Evolutionary conservation across 106 monocot species (phyloP).

Genomic region (Agapanthus africanus): DNA sequence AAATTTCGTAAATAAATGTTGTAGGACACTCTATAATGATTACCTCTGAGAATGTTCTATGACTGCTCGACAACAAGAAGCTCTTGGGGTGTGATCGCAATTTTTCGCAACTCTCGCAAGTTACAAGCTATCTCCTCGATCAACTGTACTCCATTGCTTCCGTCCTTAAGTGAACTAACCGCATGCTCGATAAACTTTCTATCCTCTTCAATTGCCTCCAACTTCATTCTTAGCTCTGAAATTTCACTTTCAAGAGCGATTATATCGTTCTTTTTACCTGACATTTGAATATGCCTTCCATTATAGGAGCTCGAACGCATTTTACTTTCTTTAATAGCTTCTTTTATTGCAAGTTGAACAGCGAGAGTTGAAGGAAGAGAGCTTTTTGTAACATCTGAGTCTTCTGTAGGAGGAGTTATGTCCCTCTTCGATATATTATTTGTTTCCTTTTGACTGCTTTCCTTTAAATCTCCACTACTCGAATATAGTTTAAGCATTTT

Average conservation of each 20-base stretch:
- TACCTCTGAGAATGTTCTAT: too few relatives aligned
- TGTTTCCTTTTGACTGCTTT: background rate
- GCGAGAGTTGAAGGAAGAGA: background rate
- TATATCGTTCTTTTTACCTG: constrained; percentile 16
- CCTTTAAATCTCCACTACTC: background rate
- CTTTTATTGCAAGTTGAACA: constrained; percentile 5
- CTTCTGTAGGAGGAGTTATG: background rate
- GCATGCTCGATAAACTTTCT: constrained; percentile 48
- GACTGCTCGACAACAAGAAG: too few relatives aligned
- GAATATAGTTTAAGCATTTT: constrained; percentile 32
- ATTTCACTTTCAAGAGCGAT: constrained; percentile 38
- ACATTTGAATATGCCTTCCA: background rate
- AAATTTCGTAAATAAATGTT: too few relatives aligned
- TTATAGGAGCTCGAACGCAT: constrained; percentile 6
- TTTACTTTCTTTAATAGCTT: constrained; percentile 8
- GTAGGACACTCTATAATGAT: too few relatives aligned
- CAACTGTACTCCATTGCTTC: constrained; percentile 42
- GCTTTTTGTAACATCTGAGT: background rate
- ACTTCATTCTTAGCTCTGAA: constrained; percentile 33
- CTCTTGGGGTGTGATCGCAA: constrained; percentile 12
- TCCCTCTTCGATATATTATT: background rate
- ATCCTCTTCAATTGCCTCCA: constrained; percentile 60
- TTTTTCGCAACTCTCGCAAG: constrained; percentile 42
- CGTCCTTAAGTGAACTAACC: constrained; percentile 43
- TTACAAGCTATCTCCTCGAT: constrained; percentile 45